Base-by-base conservation (phyloP, 768 basidiomycete genomes). In the Sutorius australiensis region DNA sequence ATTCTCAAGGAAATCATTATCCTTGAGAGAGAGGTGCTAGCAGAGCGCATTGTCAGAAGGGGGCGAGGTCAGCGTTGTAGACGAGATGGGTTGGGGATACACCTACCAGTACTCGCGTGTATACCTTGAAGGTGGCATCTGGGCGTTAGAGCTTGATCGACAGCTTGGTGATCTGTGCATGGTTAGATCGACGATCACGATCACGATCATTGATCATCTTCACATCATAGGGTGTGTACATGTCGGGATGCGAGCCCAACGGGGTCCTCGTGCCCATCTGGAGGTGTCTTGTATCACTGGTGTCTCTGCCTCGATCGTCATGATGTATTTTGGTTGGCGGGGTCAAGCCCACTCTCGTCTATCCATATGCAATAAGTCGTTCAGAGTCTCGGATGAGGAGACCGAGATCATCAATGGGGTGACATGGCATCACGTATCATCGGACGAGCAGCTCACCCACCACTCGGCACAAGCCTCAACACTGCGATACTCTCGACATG, bases 401-500 rank as follows among this genome's bases (percentile, higher is more conserved):
- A 5, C 17, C 38, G 38, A 39, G 38, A 19, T 39, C n/a, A n/a
- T n/a, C n/a, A n/a, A n/a, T n/a, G n/a, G n/a, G n/a, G n/a, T n/a
- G n/a, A n/a, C n/a, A n/a, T n/a, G n/a, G n/a, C n/a, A n/a, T n/a
- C 17, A n/a, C 3, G 8, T 6, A 37, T 37, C 17, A 34, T 34
- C 33, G 33, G 33, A 7, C 36, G 36, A 38, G 30, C 40, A 41
- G 17, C 33, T 37, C 40, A 21, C 33, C 44, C 0, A 7, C 21
- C 31, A 24, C 4, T 4, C 4, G 54, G 57, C 6, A 70, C 72
- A 40, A 85, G 70, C 57, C 81, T 75, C 61, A 91, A 71, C 28
- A 90, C 77, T 6, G 86, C 86, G 12, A 92, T 83, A 50, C 81
- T 81, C 72, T 98, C 93, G 9, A 95, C 92, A 75, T 98, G 95